Base-by-base conservation (phyloP, 306 rosid genomes). In the Abrus pulchellus region DNA sequence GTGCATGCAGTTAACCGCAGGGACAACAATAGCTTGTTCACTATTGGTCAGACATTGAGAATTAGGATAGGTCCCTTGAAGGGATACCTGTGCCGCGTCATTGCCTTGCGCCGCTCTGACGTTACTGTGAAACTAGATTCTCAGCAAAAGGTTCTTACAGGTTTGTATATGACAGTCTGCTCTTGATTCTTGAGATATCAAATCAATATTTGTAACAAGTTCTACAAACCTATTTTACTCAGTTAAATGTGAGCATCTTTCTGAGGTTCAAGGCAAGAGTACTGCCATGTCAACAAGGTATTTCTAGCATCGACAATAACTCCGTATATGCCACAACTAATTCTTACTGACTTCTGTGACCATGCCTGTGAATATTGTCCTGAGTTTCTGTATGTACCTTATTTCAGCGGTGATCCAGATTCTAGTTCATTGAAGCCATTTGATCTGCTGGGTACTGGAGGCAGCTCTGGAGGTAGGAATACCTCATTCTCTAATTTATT, bases 101-200 rank as follows among this genome's bases (percentile, higher is more conserved):
- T 91, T 85, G 99, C 94, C 48, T 83, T 93, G 59, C 99, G 93
- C 1, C 97, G 94, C 48, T 70, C 83, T 48, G 99, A 93, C 83
- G 90, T 96, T 78, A 96, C 98, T 13, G 99, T 96, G 77, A 96
- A 96, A 88, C 93, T 96, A 49, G 98, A 96, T 90, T 96, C 99
- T 75, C 92, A 89, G 90, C 99, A 93, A 73, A 93, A 88, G 88
- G 94, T 96, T 92, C 91, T 93, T 86, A 90, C 98, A 90, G 99
- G 99, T 96, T 71, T 68, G 93, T 83, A 55, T 54, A 61, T 63
- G 55, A 27, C 13, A 30, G 33, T 59, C 53, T 28, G 43, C 47
- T 64, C 74, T 49, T 49, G 47, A 49, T 67, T 65, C 7, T 65
- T 62, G 27, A 5, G 53, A 63, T 78, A 12, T 52, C 70, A 53